A percentile compares a stretch with the other conserved stretches of the same genome.
phyloP scores from a whole-genome alignment of 306 rosid species.

The Chamaecrista fasciculata region DNA sequence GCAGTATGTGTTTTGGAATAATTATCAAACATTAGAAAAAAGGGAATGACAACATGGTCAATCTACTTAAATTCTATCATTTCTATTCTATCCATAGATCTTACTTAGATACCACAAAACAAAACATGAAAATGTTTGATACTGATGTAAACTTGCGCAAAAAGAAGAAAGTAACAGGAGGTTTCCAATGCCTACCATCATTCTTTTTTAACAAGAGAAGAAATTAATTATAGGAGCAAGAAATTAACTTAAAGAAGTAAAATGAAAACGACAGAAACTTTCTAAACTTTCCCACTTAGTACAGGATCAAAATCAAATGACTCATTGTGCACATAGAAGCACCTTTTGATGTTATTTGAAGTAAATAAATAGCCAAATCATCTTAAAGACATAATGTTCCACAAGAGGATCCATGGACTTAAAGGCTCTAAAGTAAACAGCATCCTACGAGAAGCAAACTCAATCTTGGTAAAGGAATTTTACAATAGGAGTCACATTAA shows the following conservation, averaged over 20 bases:
- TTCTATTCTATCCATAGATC: not conserved
- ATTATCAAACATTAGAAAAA: not conserved
- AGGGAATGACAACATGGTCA: not conserved
- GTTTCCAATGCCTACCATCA: not conserved
- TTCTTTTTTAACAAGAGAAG: not conserved
- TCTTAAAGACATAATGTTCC: not conserved
- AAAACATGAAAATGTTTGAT: not conserved
- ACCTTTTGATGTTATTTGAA: not conserved
- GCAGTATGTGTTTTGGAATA: not conserved
- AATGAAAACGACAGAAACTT: not conserved
- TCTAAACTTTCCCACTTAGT: not conserved
- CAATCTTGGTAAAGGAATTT: not conserved
- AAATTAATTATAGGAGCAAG: not conserved
- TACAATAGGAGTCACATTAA: not conserved
- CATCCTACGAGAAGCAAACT: not conserved
- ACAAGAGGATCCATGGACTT: not conserved
- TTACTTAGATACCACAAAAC: not conserved
- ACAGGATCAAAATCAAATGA: constrained; percentile 10
- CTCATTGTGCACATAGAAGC: not conserved
- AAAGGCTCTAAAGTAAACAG: not conserved
- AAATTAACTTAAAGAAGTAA: not conserved
- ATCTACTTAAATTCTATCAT: not conserved
- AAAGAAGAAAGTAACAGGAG: not conserved
- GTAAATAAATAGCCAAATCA: not conserved
- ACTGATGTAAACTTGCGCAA: not conserved